phyloP scores from a whole-genome alignment of 73 alveolate genomes.

The Uronychia binucleata region DNA sequence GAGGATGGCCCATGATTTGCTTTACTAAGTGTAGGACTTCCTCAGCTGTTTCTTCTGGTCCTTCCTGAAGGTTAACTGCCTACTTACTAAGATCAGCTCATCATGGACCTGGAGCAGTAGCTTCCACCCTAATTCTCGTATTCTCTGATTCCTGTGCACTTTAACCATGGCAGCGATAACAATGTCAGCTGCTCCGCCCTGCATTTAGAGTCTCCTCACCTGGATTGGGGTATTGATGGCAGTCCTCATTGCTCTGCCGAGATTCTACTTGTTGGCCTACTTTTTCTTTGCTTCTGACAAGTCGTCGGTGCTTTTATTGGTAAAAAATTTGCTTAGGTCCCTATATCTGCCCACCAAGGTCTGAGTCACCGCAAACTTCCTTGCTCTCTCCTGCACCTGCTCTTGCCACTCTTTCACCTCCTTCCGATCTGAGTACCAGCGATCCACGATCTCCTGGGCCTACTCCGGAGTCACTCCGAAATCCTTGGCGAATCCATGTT shows the following conservation, averaged over 20 bases:
- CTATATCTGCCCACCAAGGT: conserved; percentile 88
- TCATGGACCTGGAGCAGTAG: conserved; percentile 88
- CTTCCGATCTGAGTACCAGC: conserved; percentile 91
- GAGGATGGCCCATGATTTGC: conserved; percentile 80
- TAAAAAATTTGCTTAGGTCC: conserved; percentile 63
- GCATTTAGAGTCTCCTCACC: neutral
- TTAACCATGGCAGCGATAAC: conserved; percentile 95
- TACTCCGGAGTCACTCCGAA: conserved; percentile 83
- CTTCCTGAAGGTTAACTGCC: conserved; percentile 63
- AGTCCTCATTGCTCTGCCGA: conserved; percentile 80
- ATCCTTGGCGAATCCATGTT: conserved; percentile 89
- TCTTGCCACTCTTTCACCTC: conserved; percentile 90
- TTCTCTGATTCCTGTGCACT: conserved; percentile 34
- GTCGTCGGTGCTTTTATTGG: neutral
- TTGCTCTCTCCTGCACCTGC: conserved; percentile 58
- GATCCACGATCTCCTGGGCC: conserved; percentile 80
- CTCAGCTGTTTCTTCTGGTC: conserved; percentile 81
- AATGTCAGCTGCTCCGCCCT: conserved; percentile 98
- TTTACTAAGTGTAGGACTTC: conserved; percentile 74
- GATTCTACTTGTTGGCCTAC: conserved; percentile 27
- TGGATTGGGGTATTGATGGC: conserved; percentile 92
- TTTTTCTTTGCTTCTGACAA: conserved; percentile 16
- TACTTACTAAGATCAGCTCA: conserved; percentile 76
- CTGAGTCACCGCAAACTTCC: conserved; percentile 60
- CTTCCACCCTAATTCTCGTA: conserved; percentile 54